Base-by-base conservation (phyloP, 345 rosid species). In the Xanthoceras sorbifolium region DNA sequence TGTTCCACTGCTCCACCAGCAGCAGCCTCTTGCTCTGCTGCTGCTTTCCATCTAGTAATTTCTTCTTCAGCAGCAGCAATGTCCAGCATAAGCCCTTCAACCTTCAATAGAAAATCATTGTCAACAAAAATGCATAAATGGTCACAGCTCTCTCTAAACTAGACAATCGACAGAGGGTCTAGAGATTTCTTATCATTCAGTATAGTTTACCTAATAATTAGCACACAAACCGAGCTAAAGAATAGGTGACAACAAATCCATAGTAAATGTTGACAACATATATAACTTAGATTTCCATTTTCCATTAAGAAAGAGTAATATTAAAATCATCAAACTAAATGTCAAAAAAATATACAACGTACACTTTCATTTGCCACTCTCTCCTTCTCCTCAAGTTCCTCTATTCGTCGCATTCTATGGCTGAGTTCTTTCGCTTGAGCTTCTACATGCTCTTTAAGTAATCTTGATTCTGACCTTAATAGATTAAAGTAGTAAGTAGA, bases 11-110 rank as follows among this genome's bases (percentile, higher is more conserved):
- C 97, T 88, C 91, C 84, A 61, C 97, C 99, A 14, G 98, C 99
- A 80, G 94, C 98, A 79, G 99, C 98, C 83, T 94, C 99, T 75
- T 97, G 90, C 88, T 94, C 99, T 61, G 98, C 99, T 78, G 99
- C 99, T 54, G 87, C 88, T 91, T 94, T 97, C 99, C 99, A 97
- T 86, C 99, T 89, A 26, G 87, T 74, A 79, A 97, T 97, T 89
- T 97, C 99, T 90, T 94, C 99, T 85, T 94, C 99, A 73, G 99
- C 94, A 70, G 96, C 96, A 83, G 97, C 90, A 79, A 97, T 91
- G 81, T 97, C 98, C 77, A 89, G 84, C 98, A 97, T 93, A 71
- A 97, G 94, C 80, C 98, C 99, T 87, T 97, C 98, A 76, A 97
- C 89, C 99, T 97, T 80, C 66, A 87, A 40, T 11, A 70, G 60